Evolutionary conservation across 1,284 basidiomycete genomes (phyloP), one percentile per base, ranked within the genome.

Genomic region (Chondrostereum purpureum): DNA sequence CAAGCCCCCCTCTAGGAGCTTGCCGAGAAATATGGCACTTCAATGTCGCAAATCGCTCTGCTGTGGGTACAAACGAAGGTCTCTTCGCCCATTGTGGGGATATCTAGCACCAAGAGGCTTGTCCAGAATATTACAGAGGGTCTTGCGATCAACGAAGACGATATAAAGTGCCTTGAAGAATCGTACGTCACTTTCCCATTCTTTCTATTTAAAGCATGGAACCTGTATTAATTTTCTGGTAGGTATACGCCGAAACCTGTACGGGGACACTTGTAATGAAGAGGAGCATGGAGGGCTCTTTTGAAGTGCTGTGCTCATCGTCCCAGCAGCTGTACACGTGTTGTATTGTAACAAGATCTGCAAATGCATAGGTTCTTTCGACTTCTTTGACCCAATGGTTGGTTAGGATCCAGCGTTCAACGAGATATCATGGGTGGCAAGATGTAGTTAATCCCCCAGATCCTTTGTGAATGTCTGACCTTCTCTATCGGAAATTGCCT

Each of bases 81-180:
- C 10, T 36, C 51, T 8, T 47, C 49, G 10, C 50, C 54, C 5
- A 51, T 53, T 34, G 47, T 53, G 18, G 54, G 54, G 5, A 55
- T 52, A 3, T 52, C 54, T 3, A 50, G 46, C 23, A 21, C 54
- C 13, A 31, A 48, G 1, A 54, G 53, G 21, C 38, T 54, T 18
- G 38, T 47, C n/a, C 51, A 54, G 14, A 22, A 33, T 27, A 12
- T 40, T 38, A 40, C 39, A 3, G 16, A 37, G 55, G 55, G 14
- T 50, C 48, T 62, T 31, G 34, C 24, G 12, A 24, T 62, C 53
- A 58, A 56, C 51, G 14, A 58, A 53, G 11, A 57, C 21, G 43
- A 50, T 17, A 43, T 42, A 14, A 43, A 48, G 27, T 43, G 35
- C 42, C 38, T 50, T 3, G 44, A 48, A 37, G 43, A 51, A 40